Evolutionary conservation across 2,329 filamentous ascomycete species (phyloP).

Genomic region (Cercospora brassicicola): DNA sequence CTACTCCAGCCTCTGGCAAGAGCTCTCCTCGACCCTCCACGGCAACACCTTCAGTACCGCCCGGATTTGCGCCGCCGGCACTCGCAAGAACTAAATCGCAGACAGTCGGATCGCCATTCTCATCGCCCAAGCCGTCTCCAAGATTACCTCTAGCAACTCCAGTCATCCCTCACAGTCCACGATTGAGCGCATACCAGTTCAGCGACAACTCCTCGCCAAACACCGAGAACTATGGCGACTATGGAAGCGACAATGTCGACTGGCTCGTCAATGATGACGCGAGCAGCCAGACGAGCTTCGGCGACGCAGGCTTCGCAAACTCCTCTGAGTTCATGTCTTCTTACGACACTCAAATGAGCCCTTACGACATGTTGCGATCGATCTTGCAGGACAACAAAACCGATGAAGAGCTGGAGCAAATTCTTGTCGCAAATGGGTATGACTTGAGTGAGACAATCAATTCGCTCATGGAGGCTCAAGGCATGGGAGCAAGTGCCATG

Average conservation of each 20-base stretch:
- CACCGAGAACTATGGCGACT: slow-evolving; percentile 84
- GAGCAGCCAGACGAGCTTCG: slow-evolving; percentile 76
- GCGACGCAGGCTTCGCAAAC: slow-evolving; percentile 70
- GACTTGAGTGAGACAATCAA: slow-evolving; percentile 90
- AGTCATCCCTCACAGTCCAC: slow-evolving; percentile 89
- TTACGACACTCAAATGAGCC: slow-evolving; percentile 85
- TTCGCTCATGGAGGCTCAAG: slow-evolving; percentile 76
- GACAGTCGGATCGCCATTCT: slow-evolving; percentile 78
- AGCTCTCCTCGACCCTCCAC: slow-evolving; percentile 76
- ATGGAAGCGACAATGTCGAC: slow-evolving; percentile 91
- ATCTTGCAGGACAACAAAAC: slow-evolving; percentile 85
- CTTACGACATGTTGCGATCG: slow-evolving; percentile 95
- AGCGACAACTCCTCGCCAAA: slow-evolving; percentile 72
- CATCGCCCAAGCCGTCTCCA: slow-evolving; percentile 88
- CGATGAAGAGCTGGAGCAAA: slow-evolving; percentile 92
- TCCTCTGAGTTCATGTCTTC: slow-evolving; percentile 73
- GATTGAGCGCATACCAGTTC: slow-evolving; percentile 92
- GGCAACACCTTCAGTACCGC: slow-evolving; percentile 79
- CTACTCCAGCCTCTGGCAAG: slow-evolving; percentile 75
- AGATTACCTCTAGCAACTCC: slow-evolving; percentile 87
- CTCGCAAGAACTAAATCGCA: slow-evolving; percentile 75
- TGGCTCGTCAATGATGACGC: slow-evolving; percentile 87
- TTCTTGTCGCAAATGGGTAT: slow-evolving; percentile 84
- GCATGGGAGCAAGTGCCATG: slow-evolving; percentile 46
- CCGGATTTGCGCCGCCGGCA: slow-evolving; percentile 73